These are phyloP conservation scores for Shiraia sp. DNA, from an alignment of 2,329 filamentous ascomycete genomes.

Conservation along the genomic window DNA sequence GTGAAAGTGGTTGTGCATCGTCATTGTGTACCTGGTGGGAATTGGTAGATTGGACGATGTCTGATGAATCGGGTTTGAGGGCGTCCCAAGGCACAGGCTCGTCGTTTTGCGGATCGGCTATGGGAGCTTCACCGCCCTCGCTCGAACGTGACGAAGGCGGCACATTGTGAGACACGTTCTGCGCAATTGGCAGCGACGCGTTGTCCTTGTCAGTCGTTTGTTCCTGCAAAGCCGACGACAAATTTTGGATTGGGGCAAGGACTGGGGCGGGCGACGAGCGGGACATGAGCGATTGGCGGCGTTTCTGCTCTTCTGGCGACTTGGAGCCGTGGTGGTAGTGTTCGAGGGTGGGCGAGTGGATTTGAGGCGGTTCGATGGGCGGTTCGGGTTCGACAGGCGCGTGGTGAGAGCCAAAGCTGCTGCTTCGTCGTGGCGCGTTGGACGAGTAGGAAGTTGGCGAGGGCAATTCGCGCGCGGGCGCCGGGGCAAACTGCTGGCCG, in stretches of 20 bases:
- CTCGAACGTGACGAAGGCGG: conserved; percentile 16
- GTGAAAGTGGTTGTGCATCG: conserved; percentile 24
- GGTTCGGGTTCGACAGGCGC: conserved; percentile 47
- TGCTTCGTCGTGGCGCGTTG: conserved; percentile 35
- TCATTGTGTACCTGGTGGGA: conserved; percentile 3
- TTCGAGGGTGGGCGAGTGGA: conserved; percentile 51
- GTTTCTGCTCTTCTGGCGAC: conserved; percentile 49
- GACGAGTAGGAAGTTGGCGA: conserved; percentile 30
- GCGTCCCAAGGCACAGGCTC: conserved; percentile 36
- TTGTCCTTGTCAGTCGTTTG: conserved; percentile 16
- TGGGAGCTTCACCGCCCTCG: conserved; percentile 8
- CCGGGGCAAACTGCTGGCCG: conserved; percentile 35
- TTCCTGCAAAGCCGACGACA: conserved; percentile 27
- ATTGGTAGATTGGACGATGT: conserved; percentile 12
- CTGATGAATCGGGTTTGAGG: conserved; percentile 23
- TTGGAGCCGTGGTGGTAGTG: conserved; percentile 52
- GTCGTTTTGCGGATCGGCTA: conserved; percentile 31
- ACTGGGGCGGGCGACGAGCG: conserved; percentile 37
- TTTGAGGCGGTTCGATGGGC: conserved; percentile 36
- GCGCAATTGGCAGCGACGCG: conserved; percentile 19
- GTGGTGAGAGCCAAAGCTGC: conserved; percentile 39
- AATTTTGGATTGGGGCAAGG: conserved; percentile 48
- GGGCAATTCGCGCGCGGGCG: conserved; percentile 32
- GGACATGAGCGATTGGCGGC: conserved; percentile 42
- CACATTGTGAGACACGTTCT: conserved; percentile 32